Evolutionary conservation across 2,329 filamentous ascomycete genomes (phyloP).

Genomic region (Coccinonectria pachysandricola): DNA sequence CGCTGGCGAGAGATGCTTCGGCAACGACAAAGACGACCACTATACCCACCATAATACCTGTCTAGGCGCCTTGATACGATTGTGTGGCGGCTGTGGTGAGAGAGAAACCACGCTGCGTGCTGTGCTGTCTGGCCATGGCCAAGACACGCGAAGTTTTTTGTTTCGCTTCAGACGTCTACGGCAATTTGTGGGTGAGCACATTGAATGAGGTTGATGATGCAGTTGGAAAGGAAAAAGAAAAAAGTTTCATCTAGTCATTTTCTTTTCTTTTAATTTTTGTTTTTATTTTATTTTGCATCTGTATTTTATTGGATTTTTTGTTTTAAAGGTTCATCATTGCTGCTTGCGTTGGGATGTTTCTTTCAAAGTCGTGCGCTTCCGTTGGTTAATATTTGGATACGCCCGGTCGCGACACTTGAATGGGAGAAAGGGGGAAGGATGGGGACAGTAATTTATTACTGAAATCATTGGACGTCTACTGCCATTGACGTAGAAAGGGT

Average conservation of each 20-base stretch:
- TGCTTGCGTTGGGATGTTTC: constrained; percentile 6
- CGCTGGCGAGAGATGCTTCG: constrained; percentile 23
- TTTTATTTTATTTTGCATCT: constrained; percentile 5
- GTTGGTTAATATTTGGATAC: constrained; percentile 17
- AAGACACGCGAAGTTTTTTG: too few relatives aligned
- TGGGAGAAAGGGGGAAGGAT: too few relatives aligned
- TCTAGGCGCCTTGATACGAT: constrained; percentile 20
- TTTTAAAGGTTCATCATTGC: too few relatives aligned
- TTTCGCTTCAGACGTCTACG: too few relatives aligned
- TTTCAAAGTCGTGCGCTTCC: constrained; percentile 6
- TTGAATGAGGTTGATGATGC: constrained; percentile 6
- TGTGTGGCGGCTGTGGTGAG: too few relatives aligned
- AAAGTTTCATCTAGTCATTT: constrained; percentile 15
- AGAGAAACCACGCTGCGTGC: too few relatives aligned
- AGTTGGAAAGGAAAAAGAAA: constrained; percentile 18
- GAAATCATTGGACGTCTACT: too few relatives aligned
- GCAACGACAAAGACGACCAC: constrained; percentile 28
- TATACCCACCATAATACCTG: constrained; percentile 33
- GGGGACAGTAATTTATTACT: too few relatives aligned
- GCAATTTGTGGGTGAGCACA: constrained; percentile 5
- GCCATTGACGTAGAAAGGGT: too few relatives aligned
- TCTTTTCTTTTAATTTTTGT: constrained; percentile 7
- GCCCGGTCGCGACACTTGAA: constrained; percentile 14
- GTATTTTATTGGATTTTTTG: constrained; percentile 8
- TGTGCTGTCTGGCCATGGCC: too few relatives aligned